Base-by-base conservation (phyloP, 768 basidiomycete genomes). In the Pisolithus orientalis region DNA sequence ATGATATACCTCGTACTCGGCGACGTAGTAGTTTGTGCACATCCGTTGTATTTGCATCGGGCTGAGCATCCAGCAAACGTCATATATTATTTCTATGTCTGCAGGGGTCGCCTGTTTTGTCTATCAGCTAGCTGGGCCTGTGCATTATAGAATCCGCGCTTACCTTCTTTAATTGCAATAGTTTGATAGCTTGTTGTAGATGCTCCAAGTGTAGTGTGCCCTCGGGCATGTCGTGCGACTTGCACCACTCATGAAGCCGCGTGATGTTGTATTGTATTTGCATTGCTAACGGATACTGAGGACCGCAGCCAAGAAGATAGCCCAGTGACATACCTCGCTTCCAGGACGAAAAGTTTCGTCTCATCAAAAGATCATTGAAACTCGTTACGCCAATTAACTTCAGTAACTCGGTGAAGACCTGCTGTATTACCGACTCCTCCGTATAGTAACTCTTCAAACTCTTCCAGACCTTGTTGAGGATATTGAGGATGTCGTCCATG, bases 251-350 rank as follows among this genome's bases (percentile, higher is more conserved):
- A 63, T 94, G 92, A 62, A 94, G 89, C 27, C 90, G 84, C 29
- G 94, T 98, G 65, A 98, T 96, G 65, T 98, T 98, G 70, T 99
- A 99, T 67, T 99, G 96, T 53, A 99, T 98, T 80, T 99, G 96
- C 96, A 99, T 98, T 4, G 96, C 96, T 97, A 57, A 38, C 43
- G 51, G 53, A 17, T 37, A 43, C 13, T 48, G 6, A 32, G 25
- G n/a, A 37, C 58, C 24, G 54, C 48, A 13, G 29, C 17, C 27
- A 52, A 31, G 38, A 27, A 39, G 44, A 24, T 10, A 29, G 39
- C 44, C 3, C 38, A 14, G 31, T 24, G 21, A 73, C 79, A 49
- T 60, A 95, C 94, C 94, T 79, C 96, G 83, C 72, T 99, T 99
- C 96, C 96, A 99, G 6, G 94, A 97, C 58, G 92, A 94, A 72